These are phyloP conservation scores for Globisporangium middletonii DNA, from an alignment of 352 stramenopile genomes.

Conservation along the genomic window DNA sequence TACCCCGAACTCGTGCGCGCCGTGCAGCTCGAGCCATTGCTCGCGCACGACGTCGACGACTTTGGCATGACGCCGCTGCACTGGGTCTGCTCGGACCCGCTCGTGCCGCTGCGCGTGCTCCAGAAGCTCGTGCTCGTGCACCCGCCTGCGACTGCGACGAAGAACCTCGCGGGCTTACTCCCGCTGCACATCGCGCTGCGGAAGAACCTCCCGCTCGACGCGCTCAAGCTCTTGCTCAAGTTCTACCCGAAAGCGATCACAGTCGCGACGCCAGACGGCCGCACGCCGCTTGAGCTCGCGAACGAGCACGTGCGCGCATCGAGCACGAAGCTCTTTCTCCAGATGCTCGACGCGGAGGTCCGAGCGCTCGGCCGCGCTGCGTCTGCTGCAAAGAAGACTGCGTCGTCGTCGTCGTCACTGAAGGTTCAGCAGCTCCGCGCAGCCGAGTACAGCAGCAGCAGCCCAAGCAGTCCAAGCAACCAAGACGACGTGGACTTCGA, in stretches of 20 bases:
- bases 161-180: slow-evolving; percentile 53
- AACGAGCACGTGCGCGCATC: slow-evolving; percentile 26
- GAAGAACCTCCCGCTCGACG: slow-evolving; percentile 50
- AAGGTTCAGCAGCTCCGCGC: slow-evolving; percentile 10
- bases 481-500: background rate
- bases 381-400: slow-evolving; percentile 5
- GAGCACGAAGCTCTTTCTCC: slow-evolving; percentile 25
- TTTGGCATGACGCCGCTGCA: slow-evolving; percentile 85
- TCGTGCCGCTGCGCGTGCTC: slow-evolving; percentile 58
- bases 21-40: slow-evolving; percentile 31
- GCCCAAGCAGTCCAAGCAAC: background rate
- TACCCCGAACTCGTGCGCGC: slow-evolving; percentile 36
- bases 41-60: slow-evolving; percentile 40
- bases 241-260: slow-evolving; percentile 53
- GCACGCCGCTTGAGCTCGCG: slow-evolving; percentile 36
- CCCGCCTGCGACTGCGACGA: slow-evolving; percentile 25
- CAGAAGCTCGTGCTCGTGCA: slow-evolving; percentile 52
- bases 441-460: background rate
- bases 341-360: slow-evolving; percentile 34
- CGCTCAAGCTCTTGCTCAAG: slow-evolving; percentile 60
- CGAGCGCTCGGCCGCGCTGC: slow-evolving; percentile 13
- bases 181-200: slow-evolving; percentile 64
- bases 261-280: slow-evolving; percentile 42
- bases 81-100: slow-evolving; percentile 74
- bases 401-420: background rate